Evolutionary conservation across 805 yeast species (phyloP).

Genomic region (Isabelozyma rhagii): DNA sequence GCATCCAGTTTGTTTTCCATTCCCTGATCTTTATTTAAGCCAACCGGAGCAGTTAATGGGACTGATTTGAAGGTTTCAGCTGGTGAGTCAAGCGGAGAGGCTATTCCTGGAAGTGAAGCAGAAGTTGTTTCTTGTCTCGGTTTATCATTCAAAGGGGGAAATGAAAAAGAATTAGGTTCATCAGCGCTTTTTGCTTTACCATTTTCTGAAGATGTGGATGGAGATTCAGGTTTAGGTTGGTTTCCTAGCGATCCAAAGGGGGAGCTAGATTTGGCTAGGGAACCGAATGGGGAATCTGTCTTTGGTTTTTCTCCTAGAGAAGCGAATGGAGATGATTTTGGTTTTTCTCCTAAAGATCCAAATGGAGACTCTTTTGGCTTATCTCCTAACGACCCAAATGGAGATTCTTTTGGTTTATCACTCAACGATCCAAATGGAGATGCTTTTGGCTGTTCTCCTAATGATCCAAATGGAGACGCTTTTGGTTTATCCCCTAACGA

Average conservation of each 20-base stretch:
- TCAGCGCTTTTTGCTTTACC: no score
- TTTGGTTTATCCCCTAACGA: background rate
- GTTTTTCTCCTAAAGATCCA: background rate
- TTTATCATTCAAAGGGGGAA: no score
- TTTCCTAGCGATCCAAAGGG: no score
- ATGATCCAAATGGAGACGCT: constrained; percentile 4
- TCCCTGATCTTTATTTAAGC: constrained; percentile 1
- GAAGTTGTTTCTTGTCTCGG: no score
- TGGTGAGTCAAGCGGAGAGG: background rate
- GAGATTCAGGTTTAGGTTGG: no score
- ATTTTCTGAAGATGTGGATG: no score
- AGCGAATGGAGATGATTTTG: constrained; percentile 7
- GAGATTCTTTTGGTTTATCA: background rate
- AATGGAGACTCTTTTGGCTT: constrained; percentile 4
- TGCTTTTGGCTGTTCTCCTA: background rate
- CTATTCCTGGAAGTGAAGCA: background rate
- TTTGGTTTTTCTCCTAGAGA: constrained; percentile 1
- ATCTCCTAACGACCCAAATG: constrained; percentile 1
- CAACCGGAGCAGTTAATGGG: background rate
- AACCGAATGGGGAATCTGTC: constrained; percentile 5
- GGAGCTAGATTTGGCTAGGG: background rate
- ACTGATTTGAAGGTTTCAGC: background rate
- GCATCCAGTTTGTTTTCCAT: background rate
- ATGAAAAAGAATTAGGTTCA: no score
- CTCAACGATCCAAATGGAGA: background rate